These are phyloP conservation scores for Fomitopsis schrenkii DNA, from an alignment of 1,284 basidiomycete species.

Conservation along the genomic window DNA sequence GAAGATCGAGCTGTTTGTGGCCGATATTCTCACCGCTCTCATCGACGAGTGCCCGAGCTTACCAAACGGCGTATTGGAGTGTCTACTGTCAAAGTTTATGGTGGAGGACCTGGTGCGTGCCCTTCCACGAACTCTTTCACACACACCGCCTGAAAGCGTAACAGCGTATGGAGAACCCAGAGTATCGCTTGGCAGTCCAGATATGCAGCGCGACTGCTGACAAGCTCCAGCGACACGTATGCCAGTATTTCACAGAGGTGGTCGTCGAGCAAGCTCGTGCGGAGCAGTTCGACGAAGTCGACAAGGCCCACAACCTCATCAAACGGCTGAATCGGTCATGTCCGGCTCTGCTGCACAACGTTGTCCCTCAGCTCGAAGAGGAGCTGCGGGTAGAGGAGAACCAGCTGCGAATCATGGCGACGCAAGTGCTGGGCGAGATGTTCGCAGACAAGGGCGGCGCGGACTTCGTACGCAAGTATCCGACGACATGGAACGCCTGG, in stretches of 20 bases:
- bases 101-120: conserved; percentile 58
- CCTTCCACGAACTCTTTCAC: background rate
- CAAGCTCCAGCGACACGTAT: conserved; percentile 87
- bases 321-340: conserved; percentile 80
- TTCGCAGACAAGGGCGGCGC: conserved; percentile 73
- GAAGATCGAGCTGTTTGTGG: conserved; percentile 86
- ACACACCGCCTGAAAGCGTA: background rate
- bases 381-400: conserved; percentile 81
- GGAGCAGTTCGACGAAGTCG: conserved; percentile 63
- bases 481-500: conserved; percentile 86
- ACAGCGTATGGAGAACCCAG: conserved; percentile 71
- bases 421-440: conserved; percentile 86
- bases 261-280: conserved; percentile 61
- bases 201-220: conserved; percentile 84
- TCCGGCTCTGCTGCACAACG: conserved; percentile 81
- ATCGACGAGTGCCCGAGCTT: conserved; percentile 83
- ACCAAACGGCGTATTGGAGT: conserved; percentile 77
- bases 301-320: conserved; percentile 81
- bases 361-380: conserved; percentile 91
- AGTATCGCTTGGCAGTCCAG: conserved; percentile 82
- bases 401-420: conserved; percentile 73
- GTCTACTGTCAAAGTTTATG: conserved; percentile 83
- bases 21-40: conserved; percentile 85
- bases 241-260: conserved; percentile 88
- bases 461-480: conserved; percentile 79